Conservation (phyloP, 225 moss, liverwort and hornwort species). For the Antitrichia curtipendula region DNA sequence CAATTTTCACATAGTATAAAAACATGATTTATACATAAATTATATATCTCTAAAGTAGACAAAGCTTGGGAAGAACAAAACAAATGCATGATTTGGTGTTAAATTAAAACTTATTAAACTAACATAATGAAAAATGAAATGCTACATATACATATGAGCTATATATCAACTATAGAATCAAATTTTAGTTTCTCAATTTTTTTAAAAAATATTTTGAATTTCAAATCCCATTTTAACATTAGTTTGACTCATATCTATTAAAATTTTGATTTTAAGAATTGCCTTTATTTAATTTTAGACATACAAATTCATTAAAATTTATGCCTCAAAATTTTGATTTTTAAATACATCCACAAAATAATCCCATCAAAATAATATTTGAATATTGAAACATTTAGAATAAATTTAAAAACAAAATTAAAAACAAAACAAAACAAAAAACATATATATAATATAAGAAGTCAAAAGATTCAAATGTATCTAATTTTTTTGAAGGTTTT, state of each 20-base stretch:
- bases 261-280: not conserved
- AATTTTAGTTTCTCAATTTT: not conserved
- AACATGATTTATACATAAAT: not conserved
- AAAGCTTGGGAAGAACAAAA: fast-evolving
- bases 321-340: not conserved
- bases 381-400: not conserved
- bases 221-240: not conserved
- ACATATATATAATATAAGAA: too few relatives aligned
- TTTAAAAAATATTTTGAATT: not conserved
- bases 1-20: not conserved
- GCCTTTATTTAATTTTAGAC: not conserved
- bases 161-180: not conserved
- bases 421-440: too few relatives aligned
- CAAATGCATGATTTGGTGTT: fast-evolving
- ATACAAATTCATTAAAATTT: not conserved
- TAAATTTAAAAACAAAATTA: too few relatives aligned
- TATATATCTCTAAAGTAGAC: not conserved
- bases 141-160: not conserved
- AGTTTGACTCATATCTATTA: not conserved
- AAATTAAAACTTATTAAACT: not conserved
- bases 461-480: not conserved
- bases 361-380: not conserved
- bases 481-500: not conserved
- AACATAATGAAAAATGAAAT: not conserved
- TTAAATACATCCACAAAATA: not conserved